These are phyloP conservation scores for Candida alai DNA, from an alignment of 805 yeast species.

Conservation along the genomic window DNA sequence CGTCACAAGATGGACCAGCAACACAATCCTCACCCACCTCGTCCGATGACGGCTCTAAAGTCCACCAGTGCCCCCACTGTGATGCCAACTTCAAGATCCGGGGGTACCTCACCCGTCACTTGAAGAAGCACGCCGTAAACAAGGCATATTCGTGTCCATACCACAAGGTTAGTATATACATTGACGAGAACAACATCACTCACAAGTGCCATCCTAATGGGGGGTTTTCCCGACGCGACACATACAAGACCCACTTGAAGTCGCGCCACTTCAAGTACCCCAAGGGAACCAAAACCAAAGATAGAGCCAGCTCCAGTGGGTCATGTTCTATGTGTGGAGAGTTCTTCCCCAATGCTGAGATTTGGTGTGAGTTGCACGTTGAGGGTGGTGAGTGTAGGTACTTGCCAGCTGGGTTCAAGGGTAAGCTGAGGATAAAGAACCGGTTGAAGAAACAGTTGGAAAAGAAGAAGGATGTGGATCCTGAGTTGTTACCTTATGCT, in stretches of 20 bases:
- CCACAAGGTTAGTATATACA: conserved; percentile 34
- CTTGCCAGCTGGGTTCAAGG: conserved; percentile 42
- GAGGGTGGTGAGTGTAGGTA: conserved; percentile 46
- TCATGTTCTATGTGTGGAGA: conserved; percentile 54
- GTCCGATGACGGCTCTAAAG: conserved; percentile 18
- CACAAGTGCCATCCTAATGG: conserved; percentile 55
- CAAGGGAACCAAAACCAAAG: conserved; percentile 47
- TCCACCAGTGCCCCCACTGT: conserved; percentile 47
- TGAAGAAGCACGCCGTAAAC: conserved; percentile 46
- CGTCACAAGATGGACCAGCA: conserved; percentile 15
- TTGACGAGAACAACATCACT: conserved; percentile 37
- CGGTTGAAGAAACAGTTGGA: conserved; percentile 36
- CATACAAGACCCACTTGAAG: conserved; percentile 55
- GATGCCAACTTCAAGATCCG: conserved; percentile 46
- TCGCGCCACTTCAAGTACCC: conserved; percentile 57
- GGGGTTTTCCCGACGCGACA: conserved; percentile 56
- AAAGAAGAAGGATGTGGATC: conserved; percentile 17
- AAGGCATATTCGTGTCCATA: conserved; percentile 57
- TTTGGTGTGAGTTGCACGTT: conserved; percentile 51
- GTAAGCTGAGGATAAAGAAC: conserved; percentile 42
- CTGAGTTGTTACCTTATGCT: conserved; percentile 12
- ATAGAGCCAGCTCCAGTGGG: conserved; percentile 42
- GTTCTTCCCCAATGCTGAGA: conserved; percentile 43
- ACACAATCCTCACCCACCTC: conserved; percentile 4
- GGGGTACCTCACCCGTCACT: conserved; percentile 53